Evolutionary conservation across 768 basidiomycete species (phyloP).

Genomic region (Leccinum sublutescens): DNA sequence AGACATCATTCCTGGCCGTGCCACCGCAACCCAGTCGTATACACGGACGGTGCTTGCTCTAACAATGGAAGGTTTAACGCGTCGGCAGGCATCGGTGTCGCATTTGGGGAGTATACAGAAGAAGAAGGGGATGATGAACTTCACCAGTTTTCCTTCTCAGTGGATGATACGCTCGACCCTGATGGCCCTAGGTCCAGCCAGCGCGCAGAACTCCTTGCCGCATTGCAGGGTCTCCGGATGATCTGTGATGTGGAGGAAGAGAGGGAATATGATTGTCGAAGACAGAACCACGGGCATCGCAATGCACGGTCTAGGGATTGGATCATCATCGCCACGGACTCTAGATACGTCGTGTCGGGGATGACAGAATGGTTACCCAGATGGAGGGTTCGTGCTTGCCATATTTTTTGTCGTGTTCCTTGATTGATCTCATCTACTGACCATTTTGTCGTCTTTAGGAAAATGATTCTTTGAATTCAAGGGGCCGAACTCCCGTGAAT

Average conservation of each 20-base stretch:
- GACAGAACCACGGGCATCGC: background rate
- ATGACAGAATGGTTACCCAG: background rate
- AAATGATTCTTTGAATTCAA: background rate
- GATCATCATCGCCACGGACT: background rate
- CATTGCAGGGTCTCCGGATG: slow-evolving; percentile 19
- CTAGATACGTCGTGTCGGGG: background rate
- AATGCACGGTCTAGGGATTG: background rate
- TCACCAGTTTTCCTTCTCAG: background rate
- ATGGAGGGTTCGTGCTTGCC: background rate
- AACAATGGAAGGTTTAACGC: background rate
- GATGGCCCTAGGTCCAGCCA: background rate
- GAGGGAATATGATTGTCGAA: background rate
- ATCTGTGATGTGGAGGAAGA: slow-evolving; percentile 26
- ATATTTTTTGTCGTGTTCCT: background rate
- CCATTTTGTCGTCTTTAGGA: background rate
- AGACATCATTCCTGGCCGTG: background rate
- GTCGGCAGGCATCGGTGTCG: background rate
- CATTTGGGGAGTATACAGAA: background rate
- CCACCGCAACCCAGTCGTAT: background rate
- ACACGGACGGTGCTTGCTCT: background rate
- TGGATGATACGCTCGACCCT: background rate
- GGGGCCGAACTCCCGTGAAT: background rate
- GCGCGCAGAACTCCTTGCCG: slow-evolving; percentile 1
- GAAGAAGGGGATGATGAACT: background rate
- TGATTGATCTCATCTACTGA: background rate